phyloP scores from a whole-genome alignment of 257 asterid species.

The Solanum neorickii region DNA sequence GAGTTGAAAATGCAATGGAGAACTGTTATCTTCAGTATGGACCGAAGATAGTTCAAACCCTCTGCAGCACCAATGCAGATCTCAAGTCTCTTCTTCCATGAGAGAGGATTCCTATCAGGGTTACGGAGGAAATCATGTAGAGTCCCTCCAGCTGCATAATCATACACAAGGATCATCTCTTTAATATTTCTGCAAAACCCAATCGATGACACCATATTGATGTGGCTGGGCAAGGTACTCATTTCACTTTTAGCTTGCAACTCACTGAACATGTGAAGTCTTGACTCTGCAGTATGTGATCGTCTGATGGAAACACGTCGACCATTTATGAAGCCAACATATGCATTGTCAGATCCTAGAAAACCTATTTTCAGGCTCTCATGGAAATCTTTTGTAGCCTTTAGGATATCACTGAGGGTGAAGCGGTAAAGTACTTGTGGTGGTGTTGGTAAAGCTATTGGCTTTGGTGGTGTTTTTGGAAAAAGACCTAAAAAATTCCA shows the following conservation, averaged over 20 bases:
- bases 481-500: conserved; percentile 36
- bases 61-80: conserved; percentile 46
- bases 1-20: conserved; percentile 49
- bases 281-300: conserved; percentile 31
- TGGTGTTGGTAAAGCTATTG: conserved; percentile 12
- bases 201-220: conserved; percentile 30
- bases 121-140: conserved; percentile 52
- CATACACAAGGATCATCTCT: conserved; percentile 42
- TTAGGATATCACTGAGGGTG: conserved; percentile 34
- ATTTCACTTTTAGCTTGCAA: conserved; percentile 33
- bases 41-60: conserved; percentile 38
- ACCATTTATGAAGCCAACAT: conserved; percentile 29
- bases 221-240: conserved; percentile 16
- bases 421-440: conserved; percentile 23
- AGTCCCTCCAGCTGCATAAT: conserved; percentile 38
- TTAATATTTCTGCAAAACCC: conserved; percentile 39
- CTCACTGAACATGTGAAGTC: conserved; percentile 32
- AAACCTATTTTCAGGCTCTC: conserved; percentile 36
- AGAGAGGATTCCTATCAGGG: conserved; percentile 37
- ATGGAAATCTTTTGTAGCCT: conserved; percentile 47
- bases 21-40: conserved; percentile 27
- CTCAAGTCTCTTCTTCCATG: conserved; percentile 58
- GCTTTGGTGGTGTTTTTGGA: conserved; percentile 39
- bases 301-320: conserved; percentile 39
- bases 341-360: conserved; percentile 37